Conservation (phyloP, 441 rosid species). For the Arabidopsis lyrata region DNA sequence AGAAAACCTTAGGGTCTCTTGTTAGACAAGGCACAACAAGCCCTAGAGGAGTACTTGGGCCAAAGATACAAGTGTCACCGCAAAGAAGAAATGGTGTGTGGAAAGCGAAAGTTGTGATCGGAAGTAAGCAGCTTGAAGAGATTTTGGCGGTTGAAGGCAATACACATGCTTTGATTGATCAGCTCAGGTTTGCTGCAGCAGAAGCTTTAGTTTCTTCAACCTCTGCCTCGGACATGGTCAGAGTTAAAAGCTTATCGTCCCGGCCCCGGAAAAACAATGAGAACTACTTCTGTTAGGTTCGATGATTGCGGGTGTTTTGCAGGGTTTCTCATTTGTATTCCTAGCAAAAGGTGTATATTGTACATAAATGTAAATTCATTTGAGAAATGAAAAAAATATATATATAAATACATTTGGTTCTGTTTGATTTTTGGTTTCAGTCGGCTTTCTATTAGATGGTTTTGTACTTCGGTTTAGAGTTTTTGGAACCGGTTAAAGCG, state of each 20-base stretch:
- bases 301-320: neutral
- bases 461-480: neutral
- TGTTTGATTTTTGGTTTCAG: too few relatives aligned
- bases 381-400: neutral
- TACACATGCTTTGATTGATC: constrained; percentile 71
- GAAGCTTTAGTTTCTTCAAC: constrained; percentile 33
- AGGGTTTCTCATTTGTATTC: neutral
- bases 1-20: constrained; percentile 59
- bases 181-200: constrained; percentile 65
- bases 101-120: constrained; percentile 72
- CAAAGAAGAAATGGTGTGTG: constrained; percentile 63
- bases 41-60: constrained; percentile 36
- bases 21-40: constrained; percentile 48
- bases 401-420: too few relatives aligned
- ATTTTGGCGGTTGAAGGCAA: constrained; percentile 65
- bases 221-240: constrained; percentile 22
- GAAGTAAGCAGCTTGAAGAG: constrained; percentile 63
- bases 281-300: constrained; percentile 35
- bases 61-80: constrained; percentile 58
- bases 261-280: constrained; percentile 2
- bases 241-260: constrained; percentile 23
- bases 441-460: neutral
- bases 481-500: constrained; percentile 5
- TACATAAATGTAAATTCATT: neutral
- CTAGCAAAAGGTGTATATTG: constrained; percentile 17